Conservation (phyloP, 306 rosid species). For the Cucumis melo region DNA sequence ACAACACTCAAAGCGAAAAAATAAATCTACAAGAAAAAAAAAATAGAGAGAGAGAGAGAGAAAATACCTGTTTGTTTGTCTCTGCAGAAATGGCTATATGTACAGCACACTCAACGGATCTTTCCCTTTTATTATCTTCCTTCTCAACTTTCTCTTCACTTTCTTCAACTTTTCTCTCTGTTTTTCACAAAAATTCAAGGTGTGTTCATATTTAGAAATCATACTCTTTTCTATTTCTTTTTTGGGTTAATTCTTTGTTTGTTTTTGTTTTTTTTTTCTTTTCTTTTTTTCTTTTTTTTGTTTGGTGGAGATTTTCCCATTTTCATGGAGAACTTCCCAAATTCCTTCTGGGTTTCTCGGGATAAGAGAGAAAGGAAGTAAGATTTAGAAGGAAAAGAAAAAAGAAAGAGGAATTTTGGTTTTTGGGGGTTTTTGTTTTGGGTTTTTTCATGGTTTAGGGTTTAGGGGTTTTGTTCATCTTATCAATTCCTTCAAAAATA, state of each 20-base stretch:
- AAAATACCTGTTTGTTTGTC: conserved; percentile 6
- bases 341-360: not conserved
- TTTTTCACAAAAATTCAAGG: not conserved
- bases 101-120: conserved; percentile 27
- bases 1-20: not conserved
- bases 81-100: conserved; percentile 20
- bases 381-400: not conserved
- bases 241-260: not conserved
- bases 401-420: not conserved
- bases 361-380: not conserved
- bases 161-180: not conserved
- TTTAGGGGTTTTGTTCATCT: not conserved
- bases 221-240: not conserved
- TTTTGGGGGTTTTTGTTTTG: not conserved
- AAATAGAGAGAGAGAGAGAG: not conserved
- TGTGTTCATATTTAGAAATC: not conserved
- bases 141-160: not conserved
- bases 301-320: not conserved
- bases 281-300: not conserved
- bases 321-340: not conserved
- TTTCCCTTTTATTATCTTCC: conserved; percentile 20
- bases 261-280: no score
- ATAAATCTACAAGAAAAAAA: not conserved
- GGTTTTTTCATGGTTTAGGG: not conserved
- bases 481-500: not conserved